A percentile compares a stretch with the other conserved stretches of the same genome.
Conservation (phyloP, 208 protist species). For the Trypanosoma conorhini region DNA sequence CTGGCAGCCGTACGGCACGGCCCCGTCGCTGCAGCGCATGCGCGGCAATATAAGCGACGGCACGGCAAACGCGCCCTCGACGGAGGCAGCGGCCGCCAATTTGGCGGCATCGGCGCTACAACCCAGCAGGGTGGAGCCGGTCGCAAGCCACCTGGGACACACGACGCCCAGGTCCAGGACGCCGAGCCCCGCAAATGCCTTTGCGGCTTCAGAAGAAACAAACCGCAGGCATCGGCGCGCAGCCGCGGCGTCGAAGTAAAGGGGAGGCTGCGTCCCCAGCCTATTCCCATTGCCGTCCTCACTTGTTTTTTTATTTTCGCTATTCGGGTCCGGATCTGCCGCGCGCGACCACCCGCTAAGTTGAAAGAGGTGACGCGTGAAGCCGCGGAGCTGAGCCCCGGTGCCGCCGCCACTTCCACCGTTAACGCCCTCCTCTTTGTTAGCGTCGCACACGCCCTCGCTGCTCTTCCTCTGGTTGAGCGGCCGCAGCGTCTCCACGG, state of each 20-base stretch:
- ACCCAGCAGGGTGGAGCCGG: not conserved
- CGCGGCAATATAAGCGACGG: conserved; percentile 11
- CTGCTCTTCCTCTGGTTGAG: too few species aligned
- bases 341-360: too few species aligned
- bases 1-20: not conserved
- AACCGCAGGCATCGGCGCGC: conserved; percentile 5
- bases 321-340: too few species aligned
- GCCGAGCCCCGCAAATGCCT: not conserved
- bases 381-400: too few species aligned
- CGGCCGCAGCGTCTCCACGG: too few species aligned
- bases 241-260: not conserved
- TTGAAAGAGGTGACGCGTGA: too few species aligned
- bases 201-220: not conserved
- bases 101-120: not conserved
- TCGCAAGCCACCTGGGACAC: not conserved
- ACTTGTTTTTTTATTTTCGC: too few species aligned
- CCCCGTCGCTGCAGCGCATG: not conserved
- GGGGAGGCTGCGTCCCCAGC: not conserved
- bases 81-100: not conserved
- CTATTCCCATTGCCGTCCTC: too few species aligned
- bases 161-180: not conserved
- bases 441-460: too few species aligned
- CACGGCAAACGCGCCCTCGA: not conserved
- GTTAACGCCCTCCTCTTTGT: too few species aligned
- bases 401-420: too few species aligned